phyloP scores from a whole-genome alignment of 2,329 filamentous ascomycete species.

The Thielaviopsis musarum region DNA sequence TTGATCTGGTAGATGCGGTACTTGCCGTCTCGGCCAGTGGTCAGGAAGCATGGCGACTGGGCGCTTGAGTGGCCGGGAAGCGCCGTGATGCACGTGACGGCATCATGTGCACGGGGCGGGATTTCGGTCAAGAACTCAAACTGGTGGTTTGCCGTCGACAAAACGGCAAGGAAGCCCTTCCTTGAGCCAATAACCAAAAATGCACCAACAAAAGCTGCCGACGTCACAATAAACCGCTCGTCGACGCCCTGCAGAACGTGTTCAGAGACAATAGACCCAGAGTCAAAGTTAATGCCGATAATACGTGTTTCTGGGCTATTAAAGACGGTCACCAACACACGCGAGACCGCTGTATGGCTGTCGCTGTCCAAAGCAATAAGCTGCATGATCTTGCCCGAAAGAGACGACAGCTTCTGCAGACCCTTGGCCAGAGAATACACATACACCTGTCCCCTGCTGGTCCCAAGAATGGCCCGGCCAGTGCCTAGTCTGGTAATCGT shows the following conservation, averaged over 20 bases:
- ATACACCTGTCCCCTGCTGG: constrained; percentile 31
- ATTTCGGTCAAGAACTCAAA: constrained; percentile 8
- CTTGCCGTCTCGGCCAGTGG: constrained; percentile 60
- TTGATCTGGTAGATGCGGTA: constrained; percentile 46
- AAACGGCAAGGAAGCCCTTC: constrained; percentile 30
- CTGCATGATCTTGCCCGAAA: constrained; percentile 33
- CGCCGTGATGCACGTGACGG: constrained; percentile 49
- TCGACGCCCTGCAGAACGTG: constrained; percentile 24
- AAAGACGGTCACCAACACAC: constrained; percentile 30
- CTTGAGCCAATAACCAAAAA: constrained; percentile 38
- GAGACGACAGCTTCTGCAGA: constrained; percentile 21
- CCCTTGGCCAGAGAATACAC: constrained; percentile 21
- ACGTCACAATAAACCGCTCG: constrained; percentile 32
- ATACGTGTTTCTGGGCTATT: constrained; percentile 27
- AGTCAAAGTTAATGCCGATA: constrained; percentile 23
- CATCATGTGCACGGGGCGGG: constrained; percentile 25
- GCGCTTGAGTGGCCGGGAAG: constrained; percentile 20
- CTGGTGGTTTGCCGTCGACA: constrained; percentile 13
- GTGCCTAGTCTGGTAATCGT: constrained; percentile 25
- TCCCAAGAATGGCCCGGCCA: constrained; percentile 30
- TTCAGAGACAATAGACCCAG: constrained; percentile 17
- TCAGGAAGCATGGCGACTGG: constrained; percentile 36
- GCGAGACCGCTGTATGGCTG: constrained; percentile 15
- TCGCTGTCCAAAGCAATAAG: constrained; percentile 22
- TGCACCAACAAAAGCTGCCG: constrained; percentile 24